Evolutionary conservation across 352 stramenopile genomes (phyloP), one percentile per base, ranked within the genome.

Genomic region (Phytophthora capsici): DNA sequence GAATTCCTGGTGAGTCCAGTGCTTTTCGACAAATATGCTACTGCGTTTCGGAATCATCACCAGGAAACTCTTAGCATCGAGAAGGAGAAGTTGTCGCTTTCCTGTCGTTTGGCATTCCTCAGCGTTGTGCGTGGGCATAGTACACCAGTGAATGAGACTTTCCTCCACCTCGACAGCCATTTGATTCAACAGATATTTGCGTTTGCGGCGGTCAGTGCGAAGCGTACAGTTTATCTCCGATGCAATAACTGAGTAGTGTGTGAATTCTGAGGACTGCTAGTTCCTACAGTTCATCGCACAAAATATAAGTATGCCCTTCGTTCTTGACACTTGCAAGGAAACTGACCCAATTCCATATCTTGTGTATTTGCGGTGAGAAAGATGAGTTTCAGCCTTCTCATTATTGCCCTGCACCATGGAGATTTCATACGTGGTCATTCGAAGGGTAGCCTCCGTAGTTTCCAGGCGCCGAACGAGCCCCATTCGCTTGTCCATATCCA

Each of bases 51-150:
- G 10, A 26, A 44, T 0, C 57, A 67, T 12, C 65, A 75, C 50
- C 60, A 62, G 0, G 69, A 77, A 54, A 26, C 58, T 4, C 65
- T 77, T 6, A 53, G 49, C 14, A 37, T 77, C 19, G 69, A 75
- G 32, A 77, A 71, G 52, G 55, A 75, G 9, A 77, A 66, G 44
- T 43, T 77, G 13, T 36, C 69, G 4, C 34, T 69, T 6, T 19
- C 16, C 23, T 68, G 56, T 19, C 66, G 66, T 45, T 36, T 75
- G 13, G 65, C 60, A 19, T 75, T 77, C 13, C 34, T 75, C 4
- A 77, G 69, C 23, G 69, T 77, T 14, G 30, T 66, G 4, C 57
- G 43, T 19, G 40, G 55, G 6, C 45, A 57, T n/a, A 55, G 26
- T 6, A 57, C n/a, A 45, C 51, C 52, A 26, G 58, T 47, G 1